Percentiles rank a stretch among this genome's conserved stretches.
Evolutionary conservation across 805 yeast species (phyloP).

Genomic region (Ogataea nonfermentans): DNA sequence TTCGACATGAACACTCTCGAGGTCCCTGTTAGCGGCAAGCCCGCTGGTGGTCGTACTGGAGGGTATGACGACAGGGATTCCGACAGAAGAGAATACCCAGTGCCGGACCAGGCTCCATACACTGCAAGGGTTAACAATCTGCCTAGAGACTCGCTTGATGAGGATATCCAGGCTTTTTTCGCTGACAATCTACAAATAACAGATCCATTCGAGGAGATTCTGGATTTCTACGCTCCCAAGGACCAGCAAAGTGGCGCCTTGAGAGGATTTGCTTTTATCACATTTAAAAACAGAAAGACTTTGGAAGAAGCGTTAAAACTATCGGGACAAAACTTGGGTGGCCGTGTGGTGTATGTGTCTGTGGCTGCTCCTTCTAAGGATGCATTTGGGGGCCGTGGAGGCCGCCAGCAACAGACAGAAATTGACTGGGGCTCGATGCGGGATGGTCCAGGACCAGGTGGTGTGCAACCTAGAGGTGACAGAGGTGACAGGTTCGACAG

Average conservation of each 20-base stretch:
- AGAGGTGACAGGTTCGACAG: slow-evolving; percentile 29
- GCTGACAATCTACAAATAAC: slow-evolving; percentile 49
- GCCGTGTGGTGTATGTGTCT: slow-evolving; percentile 50
- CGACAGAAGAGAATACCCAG: slow-evolving; percentile 69
- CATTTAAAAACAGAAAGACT: slow-evolving; percentile 44
- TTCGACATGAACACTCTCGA: slow-evolving; percentile 49
- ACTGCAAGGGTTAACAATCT: slow-evolving; percentile 86
- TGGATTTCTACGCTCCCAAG: slow-evolving; percentile 68
- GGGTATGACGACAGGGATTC: slow-evolving; percentile 29
- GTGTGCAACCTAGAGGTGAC: slow-evolving; percentile 19
- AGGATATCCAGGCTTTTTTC: slow-evolving; percentile 57
- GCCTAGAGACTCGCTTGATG: slow-evolving; percentile 77
- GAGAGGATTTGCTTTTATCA: slow-evolving; percentile 54
- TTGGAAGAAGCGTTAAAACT: slow-evolving; percentile 53
- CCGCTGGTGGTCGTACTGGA: slow-evolving; percentile 9
- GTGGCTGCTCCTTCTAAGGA: slow-evolving; percentile 58
- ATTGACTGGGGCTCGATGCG: slow-evolving; percentile 60
- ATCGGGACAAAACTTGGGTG: slow-evolving; percentile 43
- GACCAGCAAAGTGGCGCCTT: slow-evolving; percentile 65
- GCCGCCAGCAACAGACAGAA: slow-evolving; percentile 34
- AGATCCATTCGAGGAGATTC: slow-evolving; percentile 50
- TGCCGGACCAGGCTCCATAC: slow-evolving; percentile 91
- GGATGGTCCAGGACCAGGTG: slow-evolving; percentile 28
- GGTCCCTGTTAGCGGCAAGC: slow-evolving; percentile 13
- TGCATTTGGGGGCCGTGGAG: slow-evolving; percentile 26